phyloP scores from a whole-genome alignment of 2,329 filamentous ascomycete genomes.

The Penicillium sp. region DNA sequence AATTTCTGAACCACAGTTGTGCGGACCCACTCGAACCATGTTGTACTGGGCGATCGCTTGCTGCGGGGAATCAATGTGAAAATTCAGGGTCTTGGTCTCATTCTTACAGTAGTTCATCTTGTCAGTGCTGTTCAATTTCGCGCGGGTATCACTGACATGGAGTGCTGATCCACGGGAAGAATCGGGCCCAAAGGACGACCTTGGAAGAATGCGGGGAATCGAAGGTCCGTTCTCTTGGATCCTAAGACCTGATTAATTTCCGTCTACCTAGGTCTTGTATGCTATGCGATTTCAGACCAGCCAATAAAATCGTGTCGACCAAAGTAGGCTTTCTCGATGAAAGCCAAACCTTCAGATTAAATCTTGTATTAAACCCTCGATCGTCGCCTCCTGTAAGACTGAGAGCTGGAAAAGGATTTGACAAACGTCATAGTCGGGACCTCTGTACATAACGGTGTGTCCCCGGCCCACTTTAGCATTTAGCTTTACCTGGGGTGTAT shows the following conservation, averaged over 20 bases:
- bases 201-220: background rate
- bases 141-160: background rate
- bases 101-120: background rate
- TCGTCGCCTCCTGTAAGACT: background rate
- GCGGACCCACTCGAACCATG: slow-evolving; percentile 4
- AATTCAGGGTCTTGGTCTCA: background rate
- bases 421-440: background rate
- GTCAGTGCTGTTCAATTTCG: background rate
- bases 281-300: background rate
- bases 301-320: background rate
- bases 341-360: background rate
- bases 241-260: background rate
- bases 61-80: background rate
- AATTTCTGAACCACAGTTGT: slow-evolving; percentile 1
- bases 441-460: background rate
- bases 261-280: background rate
- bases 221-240: background rate
- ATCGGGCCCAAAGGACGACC: background rate
- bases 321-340: background rate
- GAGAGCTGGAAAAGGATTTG: background rate
- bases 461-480: background rate
- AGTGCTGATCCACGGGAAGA: background rate
- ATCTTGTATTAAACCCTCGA: background rate
- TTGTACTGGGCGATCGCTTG: background rate
- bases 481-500: background rate